A percentile compares a stretch with the other conserved stretches of the same genome.
Conservation (phyloP, 495 filamentous ascomycete species). For the Hypoxylon lienhwacheense region DNA sequence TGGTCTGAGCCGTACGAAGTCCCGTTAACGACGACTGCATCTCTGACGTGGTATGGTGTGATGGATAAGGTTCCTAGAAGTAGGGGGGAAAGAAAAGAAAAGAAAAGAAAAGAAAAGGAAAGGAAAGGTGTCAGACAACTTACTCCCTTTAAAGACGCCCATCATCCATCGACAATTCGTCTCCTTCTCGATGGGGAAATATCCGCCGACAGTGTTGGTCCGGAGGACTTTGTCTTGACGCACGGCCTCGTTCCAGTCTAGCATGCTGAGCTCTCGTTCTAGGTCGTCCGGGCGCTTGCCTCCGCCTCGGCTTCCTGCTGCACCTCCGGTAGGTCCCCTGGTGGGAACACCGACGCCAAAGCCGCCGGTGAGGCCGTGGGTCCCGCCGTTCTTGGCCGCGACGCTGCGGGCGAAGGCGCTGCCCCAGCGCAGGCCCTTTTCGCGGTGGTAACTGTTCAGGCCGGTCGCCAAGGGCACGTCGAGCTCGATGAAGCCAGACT, state of each 20-base stretch:
- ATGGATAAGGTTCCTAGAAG: too few relatives aligned
- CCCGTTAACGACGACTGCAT: slow-evolving; percentile 4
- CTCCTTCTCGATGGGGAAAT: slow-evolving; percentile 41
- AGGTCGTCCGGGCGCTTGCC: slow-evolving; percentile 29
- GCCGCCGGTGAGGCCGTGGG: slow-evolving; percentile 50
- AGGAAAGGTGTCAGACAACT: slow-evolving; percentile 6
- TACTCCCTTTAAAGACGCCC: slow-evolving; percentile 54
- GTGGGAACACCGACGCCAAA: slow-evolving; percentile 46
- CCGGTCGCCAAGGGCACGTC: slow-evolving; percentile 48
- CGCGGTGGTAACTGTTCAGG: slow-evolving; percentile 47
- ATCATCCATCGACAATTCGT: slow-evolving; percentile 48
- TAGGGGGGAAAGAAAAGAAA: too few relatives aligned
- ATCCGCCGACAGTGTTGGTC: slow-evolving; percentile 50
- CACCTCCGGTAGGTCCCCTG: slow-evolving; percentile 7
- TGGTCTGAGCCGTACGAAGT: slow-evolving; percentile 40
- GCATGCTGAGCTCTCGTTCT: slow-evolving; percentile 37
- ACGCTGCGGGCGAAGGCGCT: slow-evolving; percentile 44
- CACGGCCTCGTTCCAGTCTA: slow-evolving; percentile 50
- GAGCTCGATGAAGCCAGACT: slow-evolving; percentile 51
- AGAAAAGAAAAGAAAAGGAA: too few relatives aligned
- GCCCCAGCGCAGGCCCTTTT: slow-evolving; percentile 53
- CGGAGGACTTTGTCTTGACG: slow-evolving; percentile 48
- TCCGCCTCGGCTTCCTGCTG: slow-evolving; percentile 21
- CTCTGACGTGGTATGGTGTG: neutral
- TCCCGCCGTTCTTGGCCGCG: slow-evolving; percentile 51